Evolutionary conservation across 192 early-diverging fungal genomes (phyloP).

Genomic region (Coemansia sp.): DNA sequence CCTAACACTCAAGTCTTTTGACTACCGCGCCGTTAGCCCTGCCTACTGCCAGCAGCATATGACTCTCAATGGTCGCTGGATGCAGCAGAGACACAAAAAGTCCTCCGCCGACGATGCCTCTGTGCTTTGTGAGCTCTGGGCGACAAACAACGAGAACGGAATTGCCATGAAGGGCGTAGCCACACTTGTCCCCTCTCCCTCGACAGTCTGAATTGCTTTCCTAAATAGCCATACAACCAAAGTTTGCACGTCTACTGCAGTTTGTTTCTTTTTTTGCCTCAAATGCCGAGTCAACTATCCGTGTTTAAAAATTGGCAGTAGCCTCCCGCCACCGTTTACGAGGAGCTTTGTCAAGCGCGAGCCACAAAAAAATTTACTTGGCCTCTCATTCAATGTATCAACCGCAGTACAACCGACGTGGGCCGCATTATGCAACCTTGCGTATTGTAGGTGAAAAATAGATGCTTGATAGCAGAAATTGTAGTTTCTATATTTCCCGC

Average conservation of each 20-base stretch:
- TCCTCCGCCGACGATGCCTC: conserved; percentile 11
- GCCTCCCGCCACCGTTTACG: neutral
- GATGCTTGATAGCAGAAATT: neutral
- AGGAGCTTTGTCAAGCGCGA: neutral
- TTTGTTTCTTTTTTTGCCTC: conserved; percentile 3
- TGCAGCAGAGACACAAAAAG: conserved; percentile 8
- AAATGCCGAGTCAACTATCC: neutral
- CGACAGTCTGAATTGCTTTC: too few species aligned
- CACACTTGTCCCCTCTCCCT: conserved; percentile 27
- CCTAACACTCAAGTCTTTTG: conserved; percentile 58
- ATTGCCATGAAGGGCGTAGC: conserved; percentile 71
- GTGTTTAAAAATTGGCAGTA: conserved; percentile 3
- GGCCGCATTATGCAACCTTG: neutral
- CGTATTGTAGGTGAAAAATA: neutral
- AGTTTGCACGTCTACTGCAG: conserved; percentile 4
- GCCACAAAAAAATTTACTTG: neutral
- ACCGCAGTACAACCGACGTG: neutral
- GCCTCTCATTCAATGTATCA: neutral
- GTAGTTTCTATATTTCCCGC: neutral
- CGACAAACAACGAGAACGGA: conserved; percentile 60
- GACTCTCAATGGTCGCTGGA: conserved; percentile 52
- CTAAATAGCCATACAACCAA: neutral
- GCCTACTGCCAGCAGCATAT: conserved; percentile 61
- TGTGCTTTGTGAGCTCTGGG: conserved; percentile 69
- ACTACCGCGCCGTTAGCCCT: conserved; percentile 70